A percentile compares a stretch with the other conserved stretches of the same genome.
These are phyloP conservation scores for Urochloa ruziziensis DNA, from an alignment of 176 grass and related monocot species.

Conservation along the genomic window DNA sequence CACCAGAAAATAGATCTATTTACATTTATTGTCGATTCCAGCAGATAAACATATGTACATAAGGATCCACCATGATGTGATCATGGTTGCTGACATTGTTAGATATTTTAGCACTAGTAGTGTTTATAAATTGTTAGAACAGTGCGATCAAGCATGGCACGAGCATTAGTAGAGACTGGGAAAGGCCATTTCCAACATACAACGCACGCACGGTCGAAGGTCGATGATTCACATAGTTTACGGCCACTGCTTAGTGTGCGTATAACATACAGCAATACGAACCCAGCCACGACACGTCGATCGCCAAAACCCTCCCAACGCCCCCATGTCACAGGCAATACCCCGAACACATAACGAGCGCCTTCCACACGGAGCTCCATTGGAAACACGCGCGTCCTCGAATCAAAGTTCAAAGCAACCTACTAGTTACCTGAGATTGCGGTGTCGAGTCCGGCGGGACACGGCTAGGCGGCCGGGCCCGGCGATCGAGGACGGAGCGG, in stretches of 20 bases:
- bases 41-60: background rate
- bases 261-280: background rate
- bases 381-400: background rate
- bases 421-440: slow-evolving; percentile 45
- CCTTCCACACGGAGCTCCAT: background rate
- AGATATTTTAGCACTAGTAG: background rate
- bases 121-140: background rate
- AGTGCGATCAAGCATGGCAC: background rate
- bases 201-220: background rate
- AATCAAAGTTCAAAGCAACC: background rate
- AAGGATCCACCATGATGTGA: background rate
- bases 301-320: background rate
- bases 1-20: slow-evolving; percentile 3
- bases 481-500: background rate
- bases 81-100: background rate
- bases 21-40: background rate
- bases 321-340: background rate
- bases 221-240: background rate
- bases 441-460: slow-evolving; percentile 39
- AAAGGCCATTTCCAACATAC: background rate
- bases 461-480: slow-evolving; percentile 21
- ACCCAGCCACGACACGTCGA: background rate
- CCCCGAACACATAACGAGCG: background rate
- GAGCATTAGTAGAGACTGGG: background rate
- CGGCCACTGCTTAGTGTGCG: background rate